Conservation (phyloP, 768 basidiomycete species). For the Leccinum variicolor region DNA sequence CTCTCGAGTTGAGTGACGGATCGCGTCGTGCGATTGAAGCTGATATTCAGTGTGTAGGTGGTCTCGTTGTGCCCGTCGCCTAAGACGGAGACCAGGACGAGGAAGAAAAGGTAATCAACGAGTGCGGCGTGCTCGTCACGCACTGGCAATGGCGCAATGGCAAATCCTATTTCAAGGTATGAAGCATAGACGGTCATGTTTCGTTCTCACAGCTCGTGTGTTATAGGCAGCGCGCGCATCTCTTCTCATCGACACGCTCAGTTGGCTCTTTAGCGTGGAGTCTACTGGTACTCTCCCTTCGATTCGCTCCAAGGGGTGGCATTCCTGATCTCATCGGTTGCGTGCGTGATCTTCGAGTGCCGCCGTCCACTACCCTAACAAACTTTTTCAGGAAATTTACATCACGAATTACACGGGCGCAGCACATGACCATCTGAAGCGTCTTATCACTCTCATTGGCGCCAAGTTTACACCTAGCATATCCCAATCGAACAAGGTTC, state of each 20-base stretch:
- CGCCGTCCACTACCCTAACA: not conserved
- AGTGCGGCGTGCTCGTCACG: slow-evolving; percentile 72
- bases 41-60: slow-evolving; percentile 59
- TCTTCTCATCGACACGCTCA: slow-evolving; percentile 62
- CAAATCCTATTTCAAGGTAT: slow-evolving; percentile 65
- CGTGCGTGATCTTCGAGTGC: slow-evolving; percentile 40
- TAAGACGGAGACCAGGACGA: slow-evolving; percentile 36
- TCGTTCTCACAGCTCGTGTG: not conserved
- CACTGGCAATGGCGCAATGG: slow-evolving; percentile 66
- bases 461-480: slow-evolving; percentile 81
- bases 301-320: slow-evolving; percentile 62
- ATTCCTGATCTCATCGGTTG: slow-evolving; percentile 59
- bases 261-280: slow-evolving; percentile 82
- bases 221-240: slow-evolving; percentile 51
- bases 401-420: slow-evolving; percentile 89
- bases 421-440: slow-evolving; percentile 69
- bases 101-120: slow-evolving; percentile 33
- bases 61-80: slow-evolving; percentile 48
- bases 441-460: slow-evolving; percentile 72
- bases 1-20: slow-evolving; percentile 49
- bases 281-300: slow-evolving; percentile 60
- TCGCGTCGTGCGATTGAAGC: slow-evolving; percentile 54
- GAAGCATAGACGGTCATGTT: not conserved
- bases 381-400: slow-evolving; percentile 57
- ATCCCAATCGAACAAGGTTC: slow-evolving; percentile 69